Evolutionary conservation across 257 asterid genomes (phyloP).

Genomic region (Capsicum chinense): DNA sequence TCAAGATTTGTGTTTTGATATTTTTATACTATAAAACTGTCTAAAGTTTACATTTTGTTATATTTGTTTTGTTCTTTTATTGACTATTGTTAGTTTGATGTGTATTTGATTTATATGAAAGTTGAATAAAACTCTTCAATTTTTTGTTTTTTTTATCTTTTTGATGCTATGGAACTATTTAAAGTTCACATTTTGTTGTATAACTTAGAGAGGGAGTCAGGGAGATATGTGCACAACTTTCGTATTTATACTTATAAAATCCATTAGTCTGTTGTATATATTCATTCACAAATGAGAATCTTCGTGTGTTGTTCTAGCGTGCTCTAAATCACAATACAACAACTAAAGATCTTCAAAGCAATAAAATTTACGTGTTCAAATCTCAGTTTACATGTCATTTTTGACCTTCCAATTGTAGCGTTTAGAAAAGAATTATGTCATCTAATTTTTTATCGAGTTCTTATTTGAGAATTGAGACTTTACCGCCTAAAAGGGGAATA

Average conservation of each 20-base stretch:
- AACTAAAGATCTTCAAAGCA: slow-evolving; percentile 8
- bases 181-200: not conserved
- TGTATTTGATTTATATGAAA: too few relatives aligned
- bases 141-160: too few relatives aligned
- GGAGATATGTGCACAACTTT: not conserved
- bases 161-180: too few relatives aligned
- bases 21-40: too few relatives aligned
- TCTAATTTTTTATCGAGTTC: not conserved
- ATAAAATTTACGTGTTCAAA: not conserved
- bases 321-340: not conserved
- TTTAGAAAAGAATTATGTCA: slow-evolving; percentile 2
- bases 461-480: not conserved
- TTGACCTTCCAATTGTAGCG: not conserved
- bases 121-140: too few relatives aligned
- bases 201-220: not conserved
- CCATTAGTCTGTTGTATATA: not conserved
- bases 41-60: too few relatives aligned
- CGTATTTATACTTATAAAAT: not conserved
- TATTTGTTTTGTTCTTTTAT: too few relatives aligned
- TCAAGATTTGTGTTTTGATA: too few relatives aligned
- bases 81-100: too few relatives aligned
- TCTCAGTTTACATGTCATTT: not conserved
- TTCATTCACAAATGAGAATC: not conserved
- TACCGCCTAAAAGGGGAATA: not conserved
- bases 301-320: not conserved